These are phyloP conservation scores for Tolypocladium endophyticum DNA, from an alignment of 2,329 filamentous ascomycete species.

Conservation along the genomic window DNA sequence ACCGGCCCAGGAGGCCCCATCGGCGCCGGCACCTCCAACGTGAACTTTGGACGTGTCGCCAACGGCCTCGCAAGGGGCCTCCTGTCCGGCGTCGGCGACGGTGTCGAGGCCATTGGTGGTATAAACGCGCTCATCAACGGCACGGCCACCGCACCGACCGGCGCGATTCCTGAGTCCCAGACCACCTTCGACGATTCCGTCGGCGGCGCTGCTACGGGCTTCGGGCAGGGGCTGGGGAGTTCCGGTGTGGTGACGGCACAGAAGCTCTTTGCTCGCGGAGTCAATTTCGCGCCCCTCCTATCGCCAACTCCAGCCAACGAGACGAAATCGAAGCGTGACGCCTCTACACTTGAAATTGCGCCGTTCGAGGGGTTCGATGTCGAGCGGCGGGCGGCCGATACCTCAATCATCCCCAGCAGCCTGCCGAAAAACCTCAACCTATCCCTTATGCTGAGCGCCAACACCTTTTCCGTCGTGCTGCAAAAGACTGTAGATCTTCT, in stretches of 20 bases:
- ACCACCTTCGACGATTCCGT: conserved; percentile 23
- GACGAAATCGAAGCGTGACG: not conserved
- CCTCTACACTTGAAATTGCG: not conserved
- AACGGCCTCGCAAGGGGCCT: conserved; percentile 24
- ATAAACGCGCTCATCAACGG: conserved; percentile 19
- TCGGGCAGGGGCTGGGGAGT: conserved; percentile 22
- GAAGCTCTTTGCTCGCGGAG: conserved; percentile 13
- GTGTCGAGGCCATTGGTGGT: conserved; percentile 20
- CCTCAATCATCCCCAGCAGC: not conserved
- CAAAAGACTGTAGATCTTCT: conserved; percentile 19
- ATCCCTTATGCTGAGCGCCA: conserved; percentile 15
- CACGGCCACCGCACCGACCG: conserved; percentile 10
- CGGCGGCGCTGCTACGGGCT: conserved; percentile 21
- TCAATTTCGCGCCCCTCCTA: not conserved
- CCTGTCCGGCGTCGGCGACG: conserved; percentile 21
- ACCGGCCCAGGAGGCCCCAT: not conserved
- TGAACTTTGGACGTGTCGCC: conserved; percentile 16
- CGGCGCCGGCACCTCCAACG: not conserved
- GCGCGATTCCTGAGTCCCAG: conserved; percentile 10
- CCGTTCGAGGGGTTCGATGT: not conserved
- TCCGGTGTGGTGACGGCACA: conserved; percentile 20
- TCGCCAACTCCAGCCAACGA: not conserved
- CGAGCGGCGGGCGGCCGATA: not conserved
- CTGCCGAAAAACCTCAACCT: conserved; percentile 9
- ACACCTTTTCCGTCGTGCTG: conserved; percentile 15